A percentile compares a stretch with the other conserved stretches of the same genome.
Conservation (phyloP, 805 yeast genomes). For the Spathaspora arborariae region DNA sequence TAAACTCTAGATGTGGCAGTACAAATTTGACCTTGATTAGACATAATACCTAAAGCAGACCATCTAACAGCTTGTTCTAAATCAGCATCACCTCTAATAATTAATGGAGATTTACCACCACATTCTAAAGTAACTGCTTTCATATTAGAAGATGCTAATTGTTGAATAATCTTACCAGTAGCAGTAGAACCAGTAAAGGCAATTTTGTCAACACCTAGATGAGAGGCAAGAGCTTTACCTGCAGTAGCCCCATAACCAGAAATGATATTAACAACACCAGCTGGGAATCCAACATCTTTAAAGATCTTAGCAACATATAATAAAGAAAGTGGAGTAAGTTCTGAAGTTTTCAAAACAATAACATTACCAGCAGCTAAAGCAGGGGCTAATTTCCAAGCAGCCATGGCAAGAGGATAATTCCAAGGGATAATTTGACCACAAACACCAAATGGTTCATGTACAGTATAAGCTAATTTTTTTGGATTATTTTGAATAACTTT, state of each 20-base stretch:
- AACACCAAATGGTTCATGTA: slow-evolving; percentile 53
- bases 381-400: slow-evolving; percentile 79
- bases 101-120: slow-evolving; percentile 69
- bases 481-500: slow-evolving; percentile 41
- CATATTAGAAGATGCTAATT: slow-evolving; percentile 55
- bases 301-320: slow-evolving; percentile 57
- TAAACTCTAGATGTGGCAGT: slow-evolving; percentile 63
- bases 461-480: slow-evolving; percentile 59
- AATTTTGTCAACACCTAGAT: slow-evolving; percentile 53
- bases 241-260: slow-evolving; percentile 68
- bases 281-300: slow-evolving; percentile 67
- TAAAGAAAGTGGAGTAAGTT: slow-evolving; percentile 70
- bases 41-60: slow-evolving; percentile 63
- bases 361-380: slow-evolving; percentile 80
- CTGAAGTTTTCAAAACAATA: slow-evolving; percentile 70
- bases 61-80: slow-evolving; percentile 63
- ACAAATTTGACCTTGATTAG: slow-evolving; percentile 66
- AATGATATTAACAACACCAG: slow-evolving; percentile 70
- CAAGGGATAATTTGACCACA: slow-evolving; percentile 47
- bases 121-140: slow-evolving; percentile 67
- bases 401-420: slow-evolving; percentile 55
- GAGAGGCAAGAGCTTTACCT: slow-evolving; percentile 64
- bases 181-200: slow-evolving; percentile 67
- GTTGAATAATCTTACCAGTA: slow-evolving; percentile 64
- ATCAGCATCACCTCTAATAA: slow-evolving; percentile 62